A percentile compares a stretch with the other conserved stretches of the same genome.
These are phyloP conservation scores for Chlorella sp. DNA, from an alignment of 139 green algal genomes.

Conservation along the genomic window DNA sequence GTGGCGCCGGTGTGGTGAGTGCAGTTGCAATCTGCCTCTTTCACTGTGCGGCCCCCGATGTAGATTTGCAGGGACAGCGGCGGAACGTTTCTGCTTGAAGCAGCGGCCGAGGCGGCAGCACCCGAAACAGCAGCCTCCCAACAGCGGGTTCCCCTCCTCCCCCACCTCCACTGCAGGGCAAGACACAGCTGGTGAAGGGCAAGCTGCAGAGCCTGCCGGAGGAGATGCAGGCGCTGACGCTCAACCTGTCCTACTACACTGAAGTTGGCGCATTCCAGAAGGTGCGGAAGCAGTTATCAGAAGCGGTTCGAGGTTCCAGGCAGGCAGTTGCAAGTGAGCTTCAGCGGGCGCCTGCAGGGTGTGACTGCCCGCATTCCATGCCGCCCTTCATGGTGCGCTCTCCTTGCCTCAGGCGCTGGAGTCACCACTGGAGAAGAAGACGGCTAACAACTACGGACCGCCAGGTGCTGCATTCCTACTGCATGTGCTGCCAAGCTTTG, in stretches of 20 bases:
- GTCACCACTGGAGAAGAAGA: slow-evolving; percentile 91
- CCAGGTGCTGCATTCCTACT: slow-evolving; percentile 43
- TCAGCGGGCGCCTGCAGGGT: too few relatives aligned
- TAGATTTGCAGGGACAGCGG: too few relatives aligned
- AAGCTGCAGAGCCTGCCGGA: slow-evolving; percentile 78
- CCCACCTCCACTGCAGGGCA: slow-evolving; percentile 45
- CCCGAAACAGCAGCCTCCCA: too few relatives aligned
- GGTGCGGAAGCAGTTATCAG: neutral
- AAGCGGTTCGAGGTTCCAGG: too few relatives aligned
- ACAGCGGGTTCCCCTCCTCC: neutral
- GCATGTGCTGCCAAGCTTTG: too few relatives aligned
- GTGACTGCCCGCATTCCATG: neutral
- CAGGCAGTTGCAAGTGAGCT: too few relatives aligned
- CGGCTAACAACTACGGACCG: slow-evolving; percentile 85
- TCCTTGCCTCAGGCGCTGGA: slow-evolving; percentile 71
- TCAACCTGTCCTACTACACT: slow-evolving; percentile 94
- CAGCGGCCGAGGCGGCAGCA: neutral
- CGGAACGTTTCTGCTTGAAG: neutral
- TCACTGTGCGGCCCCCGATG: too few relatives aligned
- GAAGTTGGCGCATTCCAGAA: slow-evolving; percentile 70
- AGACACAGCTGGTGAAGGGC: slow-evolving; percentile 92
- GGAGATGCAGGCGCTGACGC: slow-evolving; percentile 72
- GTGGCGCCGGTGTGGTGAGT: slow-evolving; percentile 58
- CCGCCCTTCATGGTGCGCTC: neutral
- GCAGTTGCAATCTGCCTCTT: neutral